phyloP scores from a whole-genome alignment of 176 grass and related monocot species.

The Rhynchospora pubera region DNA sequence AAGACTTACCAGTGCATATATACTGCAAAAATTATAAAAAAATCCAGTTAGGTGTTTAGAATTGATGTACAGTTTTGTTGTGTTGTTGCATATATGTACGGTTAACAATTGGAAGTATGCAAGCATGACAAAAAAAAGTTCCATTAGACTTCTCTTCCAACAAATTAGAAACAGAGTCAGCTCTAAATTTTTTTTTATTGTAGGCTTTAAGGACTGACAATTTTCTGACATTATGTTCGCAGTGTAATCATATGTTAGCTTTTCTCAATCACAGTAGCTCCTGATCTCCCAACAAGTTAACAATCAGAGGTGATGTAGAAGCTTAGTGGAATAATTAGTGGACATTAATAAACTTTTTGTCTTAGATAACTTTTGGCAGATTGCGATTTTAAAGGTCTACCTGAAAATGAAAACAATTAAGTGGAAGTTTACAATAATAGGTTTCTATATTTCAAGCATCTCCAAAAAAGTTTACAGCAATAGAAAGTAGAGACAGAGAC shows the following conservation, averaged over 20 bases:
- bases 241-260: neutral
- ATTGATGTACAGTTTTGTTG: neutral
- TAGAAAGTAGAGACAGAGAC: conserved; percentile 5
- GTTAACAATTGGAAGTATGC: neutral
- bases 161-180: neutral
- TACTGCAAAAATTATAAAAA: conserved; percentile 17
- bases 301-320: neutral
- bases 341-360: neutral
- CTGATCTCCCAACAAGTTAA: neutral
- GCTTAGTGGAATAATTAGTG: conserved; percentile 6
- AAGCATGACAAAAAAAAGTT: neutral
- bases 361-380: neutral
- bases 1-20: conserved; percentile 29
- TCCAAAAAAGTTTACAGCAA: neutral
- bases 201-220: too few species aligned
- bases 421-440: neutral
- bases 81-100: neutral
- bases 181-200: neutral
- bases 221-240: neutral
- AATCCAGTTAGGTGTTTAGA: neutral
- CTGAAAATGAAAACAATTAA: neutral
- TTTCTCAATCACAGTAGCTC: neutral
- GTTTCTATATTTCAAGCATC: too few species aligned
- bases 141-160: neutral
- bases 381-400: neutral